Base-by-base conservation (phyloP, 257 asterid species). In the Cinchona pubescens region DNA sequence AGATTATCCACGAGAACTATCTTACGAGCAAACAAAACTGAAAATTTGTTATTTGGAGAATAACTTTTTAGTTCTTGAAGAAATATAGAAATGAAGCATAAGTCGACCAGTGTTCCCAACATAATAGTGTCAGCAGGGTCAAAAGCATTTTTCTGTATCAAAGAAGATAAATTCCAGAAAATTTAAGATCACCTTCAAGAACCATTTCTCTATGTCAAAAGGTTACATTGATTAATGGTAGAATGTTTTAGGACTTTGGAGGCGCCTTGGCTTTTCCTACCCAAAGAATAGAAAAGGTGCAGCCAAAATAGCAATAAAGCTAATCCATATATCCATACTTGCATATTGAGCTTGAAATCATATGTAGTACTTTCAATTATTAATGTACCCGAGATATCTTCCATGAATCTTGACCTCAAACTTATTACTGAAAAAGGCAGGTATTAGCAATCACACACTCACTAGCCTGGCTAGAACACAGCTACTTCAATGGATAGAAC, bases 111-210 rank as follows among this genome's bases (percentile, higher is more conserved):
- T 35, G 35, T 46, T 59, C 70, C 19, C 59, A 46, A 64, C 53
- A 30, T 34, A 6, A 30, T 13, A 15, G 18, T 74, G 48, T 12
- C 30, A 71, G 35, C 3, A 11, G n/a, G 37, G 2, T 72, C 29
- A 32, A 4, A 15, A 37, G 32, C 6, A 69, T 7, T 40, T 32
- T 30, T 42, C 34, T 21, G 67, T 72, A 62, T 71, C 19, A 35
- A 29, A 58, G 46, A 38, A 75, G 0, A 37, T 32, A 9, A n/a
- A 16, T 49, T 18, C 34, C 71, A 30, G 1, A 64, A 75, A n/a
- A 48, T 27, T 51, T 38, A 73, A 19, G 15, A 11, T 59, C 69
- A 60, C 29, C 68, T 29, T 45, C 76, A 60, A 73, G 69, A 73
- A 30, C 27, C n/a, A 38, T 61, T 30, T 63, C 48, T 56, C 72